Evolutionary conservation across 306 rosid genomes (phyloP).

Genomic region (cucumber (Cucumis sativus)): Cucumber_9930_V3 NC_026660.2:15570001-15570500

Average conservation of each 20-base stretch:
- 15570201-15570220: conserved; percentile 60
- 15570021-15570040: conserved; percentile 47
- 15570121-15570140: conserved; percentile 45
- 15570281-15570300: conserved; percentile 65
- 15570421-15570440: conserved; percentile 87
- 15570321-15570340: conserved; percentile 52
- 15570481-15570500: conserved; percentile 58
- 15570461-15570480: conserved; percentile 75
- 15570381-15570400: conserved; percentile 54
- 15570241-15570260: conserved; percentile 70
- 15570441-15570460: conserved; percentile 71
- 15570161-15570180: conserved; percentile 41
- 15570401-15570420: conserved; percentile 70
- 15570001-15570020: conserved; percentile 70
- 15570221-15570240: conserved; percentile 46
- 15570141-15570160: conserved; percentile 66
- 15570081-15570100: conserved; percentile 65
- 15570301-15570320: conserved; percentile 26
- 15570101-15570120: conserved; percentile 49
- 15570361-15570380: conserved; percentile 71
- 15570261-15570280: conserved; percentile 78
- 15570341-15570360: conserved; percentile 93
- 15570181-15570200: conserved; percentile 41
- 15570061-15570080: conserved; percentile 73
- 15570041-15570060: conserved; percentile 59